Conservation (phyloP, 352 stramenopile species). For the Ophiocytium majus region DNA sequence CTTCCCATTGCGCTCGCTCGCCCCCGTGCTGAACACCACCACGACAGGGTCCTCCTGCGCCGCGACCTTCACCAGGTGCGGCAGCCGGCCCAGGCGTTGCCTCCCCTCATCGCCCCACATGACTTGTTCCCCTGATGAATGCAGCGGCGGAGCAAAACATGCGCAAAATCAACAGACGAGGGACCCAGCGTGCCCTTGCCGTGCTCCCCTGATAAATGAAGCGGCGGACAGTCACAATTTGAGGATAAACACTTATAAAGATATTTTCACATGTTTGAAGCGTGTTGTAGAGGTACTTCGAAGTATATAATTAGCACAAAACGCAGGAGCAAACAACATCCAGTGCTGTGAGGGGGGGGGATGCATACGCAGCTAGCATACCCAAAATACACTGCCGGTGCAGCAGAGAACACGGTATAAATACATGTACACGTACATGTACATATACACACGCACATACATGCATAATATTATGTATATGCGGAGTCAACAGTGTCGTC, state of each 20-base stretch:
- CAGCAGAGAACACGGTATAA: no score
- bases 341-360: no score
- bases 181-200: no score
- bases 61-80: conserved; percentile 29
- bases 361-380: no score
- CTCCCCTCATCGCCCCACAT: conserved; percentile 44
- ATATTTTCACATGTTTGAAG: not conserved
- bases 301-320: not conserved
- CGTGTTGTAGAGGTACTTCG: not conserved
- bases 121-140: conserved; percentile 7
- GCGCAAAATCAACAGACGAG: not conserved
- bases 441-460: no score
- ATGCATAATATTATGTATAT: no score
- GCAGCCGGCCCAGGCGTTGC: conserved; percentile 36
- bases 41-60: conserved; percentile 28
- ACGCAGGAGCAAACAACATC: no score
- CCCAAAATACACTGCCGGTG: no score
- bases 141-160: not conserved
- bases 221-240: not conserved
- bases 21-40: conserved; percentile 39
- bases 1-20: conserved; percentile 34
- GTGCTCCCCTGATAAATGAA: no score
- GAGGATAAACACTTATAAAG: not conserved
- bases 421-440: no score
- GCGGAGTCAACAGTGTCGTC: no score